Base-by-base conservation (phyloP, 176 grass and related monocot species). In the Bolboschoenus planiculmis region DNA sequence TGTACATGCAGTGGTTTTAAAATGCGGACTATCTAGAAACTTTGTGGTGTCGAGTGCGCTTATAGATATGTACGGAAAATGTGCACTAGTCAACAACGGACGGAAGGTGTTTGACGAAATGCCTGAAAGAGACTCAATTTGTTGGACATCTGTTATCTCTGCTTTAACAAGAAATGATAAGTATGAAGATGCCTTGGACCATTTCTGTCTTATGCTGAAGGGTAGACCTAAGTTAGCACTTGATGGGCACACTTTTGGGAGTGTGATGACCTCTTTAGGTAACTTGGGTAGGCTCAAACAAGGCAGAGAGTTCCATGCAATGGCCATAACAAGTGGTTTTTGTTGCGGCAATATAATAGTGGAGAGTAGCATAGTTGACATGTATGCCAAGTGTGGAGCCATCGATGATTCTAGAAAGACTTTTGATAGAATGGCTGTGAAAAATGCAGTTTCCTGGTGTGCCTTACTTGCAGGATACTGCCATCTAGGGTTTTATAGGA, bases 71-170 rank as follows among this genome's bases (percentile, higher is more conserved):
- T 97, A 97, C 3, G 92, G 95, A 20, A 91, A 77, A 64, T 65
- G 61, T 1, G 51, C 36, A 18, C 65, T 76, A 0, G 75, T 85
- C 8, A 76, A 78, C 0, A 88, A 90, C 3, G 95, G 90, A 55
- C 71, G 66, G 78, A 89, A 43, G 40, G 77, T 73, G 81, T 97
- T 94, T 60, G 88, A 88, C 26, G 92, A 92, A 92, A 89, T 94
- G 87, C 24, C 51, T n/a, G 64, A 88, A 24, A 91, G 90, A 21
- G 92, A 94, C 7, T 70, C 87, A 43, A 89, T 97, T 24, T 92
- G 95, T 81, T 94, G 91, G 86, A 97, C 92, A 35, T 94, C 90
- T 1, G 18, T 97, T 63, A 85, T 94, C 86, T 97, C 95, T 0
- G 90, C 87, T 0, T 92, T 94, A 27, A 88, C 90, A 36, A 63